These are phyloP conservation scores for Termitomyces sp. DNA, from an alignment of 768 basidiomycete genomes.

Conservation along the genomic window DNA sequence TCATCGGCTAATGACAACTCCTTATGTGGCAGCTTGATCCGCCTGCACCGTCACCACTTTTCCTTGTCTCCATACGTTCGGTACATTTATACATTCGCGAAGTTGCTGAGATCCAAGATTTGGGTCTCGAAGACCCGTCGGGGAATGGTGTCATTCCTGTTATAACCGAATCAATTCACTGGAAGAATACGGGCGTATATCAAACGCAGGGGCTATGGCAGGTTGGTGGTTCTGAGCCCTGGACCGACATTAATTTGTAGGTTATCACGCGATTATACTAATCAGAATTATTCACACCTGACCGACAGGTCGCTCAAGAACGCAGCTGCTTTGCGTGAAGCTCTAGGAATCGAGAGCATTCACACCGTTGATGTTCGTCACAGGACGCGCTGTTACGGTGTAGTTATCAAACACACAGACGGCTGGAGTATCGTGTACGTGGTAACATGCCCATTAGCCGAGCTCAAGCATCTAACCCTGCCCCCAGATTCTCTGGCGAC, in stretches of 20 bases:
- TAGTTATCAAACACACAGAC: conserved; percentile 57
- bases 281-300: not conserved
- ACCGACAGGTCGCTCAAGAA: conserved; percentile 35
- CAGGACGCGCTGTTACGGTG: conserved; percentile 66
- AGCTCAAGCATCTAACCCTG: conserved; percentile 14
- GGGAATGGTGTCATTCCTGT: conserved; percentile 51
- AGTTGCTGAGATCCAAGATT: conserved; percentile 60
- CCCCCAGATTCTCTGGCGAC: conserved; percentile 84
- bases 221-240: conserved; percentile 37
- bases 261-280: conserved; percentile 3
- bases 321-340: conserved; percentile 37
- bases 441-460: conserved; percentile 28
- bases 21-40: conserved; percentile 52
- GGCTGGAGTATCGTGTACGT: conserved; percentile 78
- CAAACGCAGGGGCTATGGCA: conserved; percentile 33
- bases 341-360: conserved; percentile 55
- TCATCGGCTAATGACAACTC: not conserved
- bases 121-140: conserved; percentile 49
- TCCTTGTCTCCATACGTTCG: conserved; percentile 55
- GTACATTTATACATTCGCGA: conserved; percentile 70
- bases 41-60: conserved; percentile 56
- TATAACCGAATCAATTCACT: conserved; percentile 50
- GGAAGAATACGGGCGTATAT: conserved; percentile 31
- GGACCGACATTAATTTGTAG: conserved; percentile 36
- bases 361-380: conserved; percentile 71